phyloP scores from a whole-genome alignment of 371 early-diverging fungal species.

The Lichtheimia ramosa region DNA sequence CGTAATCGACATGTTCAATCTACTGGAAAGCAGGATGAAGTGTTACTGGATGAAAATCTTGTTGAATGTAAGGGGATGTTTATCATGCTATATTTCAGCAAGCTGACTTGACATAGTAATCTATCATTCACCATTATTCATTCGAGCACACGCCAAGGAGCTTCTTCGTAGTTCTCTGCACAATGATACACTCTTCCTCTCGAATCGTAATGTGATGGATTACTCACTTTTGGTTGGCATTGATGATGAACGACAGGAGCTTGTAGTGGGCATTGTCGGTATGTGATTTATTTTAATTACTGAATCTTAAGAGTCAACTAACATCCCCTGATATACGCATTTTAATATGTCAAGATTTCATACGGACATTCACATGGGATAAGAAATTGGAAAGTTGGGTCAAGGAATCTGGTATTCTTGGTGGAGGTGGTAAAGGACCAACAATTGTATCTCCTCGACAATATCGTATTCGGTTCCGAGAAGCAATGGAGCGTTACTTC shows the following conservation, averaged over 20 bases:
- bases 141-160: conserved; percentile 88
- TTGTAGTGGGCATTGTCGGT: conserved; percentile 95
- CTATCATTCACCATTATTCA: conserved; percentile 85
- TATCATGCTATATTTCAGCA: not conserved
- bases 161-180: conserved; percentile 79
- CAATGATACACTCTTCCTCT: conserved; percentile 92
- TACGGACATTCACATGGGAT: conserved; percentile 97
- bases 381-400: conserved; percentile 97
- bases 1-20: conserved; percentile 94
- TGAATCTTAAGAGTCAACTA: not conserved
- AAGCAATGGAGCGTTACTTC: conserved; percentile 92
- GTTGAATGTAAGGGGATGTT: conserved; percentile 64
- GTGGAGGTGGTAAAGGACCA: conserved; percentile 87
- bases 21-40: conserved; percentile 85
- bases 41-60: conserved; percentile 92
- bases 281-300: conserved; percentile 18
- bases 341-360: conserved; percentile 69
- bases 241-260: conserved; percentile 79
- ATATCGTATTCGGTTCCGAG: conserved; percentile 90
- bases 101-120: conserved; percentile 51
- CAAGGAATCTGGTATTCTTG: conserved; percentile 87
- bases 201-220: conserved; percentile 93
- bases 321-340: not conserved
- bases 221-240: conserved; percentile 95
- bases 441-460: conserved; percentile 95